Evolutionary conservation across 169 alveolate genomes (phyloP), one percentile per base, ranked within the genome.

Genomic region (Cryptosporidium ryanae): DNA sequence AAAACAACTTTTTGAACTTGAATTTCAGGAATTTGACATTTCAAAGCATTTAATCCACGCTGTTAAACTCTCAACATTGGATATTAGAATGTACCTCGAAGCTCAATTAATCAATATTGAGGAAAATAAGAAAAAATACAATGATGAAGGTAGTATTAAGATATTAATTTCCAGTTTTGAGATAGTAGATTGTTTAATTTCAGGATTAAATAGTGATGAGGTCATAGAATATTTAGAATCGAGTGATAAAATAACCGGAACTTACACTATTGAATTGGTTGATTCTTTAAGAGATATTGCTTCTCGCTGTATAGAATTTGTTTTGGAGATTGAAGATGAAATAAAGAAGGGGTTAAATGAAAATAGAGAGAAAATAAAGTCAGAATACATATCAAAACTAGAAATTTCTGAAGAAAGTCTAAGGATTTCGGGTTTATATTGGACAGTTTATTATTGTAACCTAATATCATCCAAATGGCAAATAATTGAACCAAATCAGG

Each of bases 401-500:
- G 44, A 61, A 4, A 25, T 25, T 15, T 25, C 66, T 0, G 21
- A 25, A 61, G 43, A 61, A 21, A 61, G 31, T 34, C 12, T 52
- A 25, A 32, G 46, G n/a, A 27, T 61, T 34, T 61, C 87, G n/a
- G 25, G 31, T 32, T 43, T 76, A n/a, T 76, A 76, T 59, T 76
- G 87, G 87, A 43, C 27, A n/a, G 43, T 76, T 46, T 27, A 76
- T 18, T 76, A 59, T 34, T 76, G 66, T 21, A 38, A 27, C 23
- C 59, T 70, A 23, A 76, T 76, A 15, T 76, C 71, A 59, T 76
- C 87, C 2, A 76, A 76, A 61, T 76, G 87, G 87, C 71, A 59
- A 44, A 61, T 76, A 23, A 59, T 44, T 27, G 87, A 76, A 17
- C 87, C 87, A 29, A 70, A 76, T 59, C 48, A 59, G 12, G 87